Conservation (phyloP, 495 filamentous ascomycete species). For the Penicillium malachiteum region DNA sequence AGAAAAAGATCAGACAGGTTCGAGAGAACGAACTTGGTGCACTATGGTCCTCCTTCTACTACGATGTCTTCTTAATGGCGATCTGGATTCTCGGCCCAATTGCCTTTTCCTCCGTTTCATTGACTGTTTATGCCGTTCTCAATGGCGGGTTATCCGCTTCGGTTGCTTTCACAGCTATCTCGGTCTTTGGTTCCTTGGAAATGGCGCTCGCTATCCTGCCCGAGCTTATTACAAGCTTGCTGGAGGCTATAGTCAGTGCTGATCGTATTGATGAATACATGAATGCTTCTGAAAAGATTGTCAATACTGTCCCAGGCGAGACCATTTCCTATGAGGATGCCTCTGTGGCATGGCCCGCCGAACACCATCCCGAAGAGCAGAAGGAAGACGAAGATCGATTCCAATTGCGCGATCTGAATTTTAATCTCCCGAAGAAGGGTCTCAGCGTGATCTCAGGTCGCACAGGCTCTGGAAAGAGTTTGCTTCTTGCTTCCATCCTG, state of each 20-base stretch:
- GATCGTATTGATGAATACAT: slow-evolving; percentile 74
- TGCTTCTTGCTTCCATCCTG: slow-evolving; percentile 59
- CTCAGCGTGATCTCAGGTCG: slow-evolving; percentile 62
- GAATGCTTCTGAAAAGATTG: slow-evolving; percentile 60
- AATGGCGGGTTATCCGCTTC: slow-evolving; percentile 65
- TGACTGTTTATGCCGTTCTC: slow-evolving; percentile 65
- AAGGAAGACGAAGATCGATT: slow-evolving; percentile 51
- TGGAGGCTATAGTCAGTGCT: slow-evolving; percentile 72
- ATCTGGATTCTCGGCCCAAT: slow-evolving; percentile 78
- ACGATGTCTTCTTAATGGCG: slow-evolving; percentile 52
- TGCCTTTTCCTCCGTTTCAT: slow-evolving; percentile 66
- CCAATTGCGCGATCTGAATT: slow-evolving; percentile 58
- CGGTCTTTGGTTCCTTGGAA: slow-evolving; percentile 72
- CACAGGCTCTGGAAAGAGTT: slow-evolving; percentile 64
- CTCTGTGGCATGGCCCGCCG: slow-evolving; percentile 72
- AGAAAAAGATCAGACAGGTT: slow-evolving; percentile 65
- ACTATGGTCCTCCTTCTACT: slow-evolving; percentile 64
- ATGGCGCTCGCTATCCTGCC: slow-evolving; percentile 67
- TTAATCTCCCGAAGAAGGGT: slow-evolving; percentile 64
- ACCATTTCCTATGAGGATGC: slow-evolving; percentile 66
- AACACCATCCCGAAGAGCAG: slow-evolving; percentile 35
- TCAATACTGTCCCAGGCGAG: slow-evolving; percentile 52
- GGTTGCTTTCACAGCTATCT: slow-evolving; percentile 77
- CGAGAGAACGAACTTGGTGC: slow-evolving; percentile 64
- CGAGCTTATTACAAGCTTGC: slow-evolving; percentile 65